These are phyloP conservation scores for Aspergillus alliaceus DNA, from an alignment of 2,329 filamentous ascomycete species.

Conservation along the genomic window DNA sequence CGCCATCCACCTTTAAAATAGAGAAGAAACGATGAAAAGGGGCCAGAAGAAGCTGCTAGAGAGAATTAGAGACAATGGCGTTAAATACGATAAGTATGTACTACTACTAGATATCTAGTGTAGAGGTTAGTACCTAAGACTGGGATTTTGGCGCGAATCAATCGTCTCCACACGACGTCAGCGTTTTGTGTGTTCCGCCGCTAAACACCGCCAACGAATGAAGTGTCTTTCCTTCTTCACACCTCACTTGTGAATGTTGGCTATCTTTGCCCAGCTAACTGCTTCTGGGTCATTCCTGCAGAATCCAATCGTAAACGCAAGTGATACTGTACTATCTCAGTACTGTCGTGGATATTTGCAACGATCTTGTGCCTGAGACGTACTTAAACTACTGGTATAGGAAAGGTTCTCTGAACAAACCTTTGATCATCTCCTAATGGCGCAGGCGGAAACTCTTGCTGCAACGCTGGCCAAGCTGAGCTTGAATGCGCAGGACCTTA, in stretches of 20 bases:
- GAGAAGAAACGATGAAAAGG: too few relatives aligned
- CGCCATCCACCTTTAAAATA: too few relatives aligned
- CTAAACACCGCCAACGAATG: conserved; percentile 19
- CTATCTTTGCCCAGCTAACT: background rate
- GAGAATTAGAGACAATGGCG: too few relatives aligned
- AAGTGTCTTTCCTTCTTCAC: conserved; percentile 1
- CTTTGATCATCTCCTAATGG: background rate
- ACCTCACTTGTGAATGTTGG: conserved; percentile 8
- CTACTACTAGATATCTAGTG: too few relatives aligned
- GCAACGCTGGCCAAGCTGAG: conserved; percentile 29
- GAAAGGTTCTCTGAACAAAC: background rate
- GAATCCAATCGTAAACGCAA: too few relatives aligned
- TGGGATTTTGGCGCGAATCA: conserved; percentile 5
- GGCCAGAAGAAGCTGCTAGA: too few relatives aligned
- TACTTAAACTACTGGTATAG: background rate
- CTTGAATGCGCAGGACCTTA: conserved; percentile 24
- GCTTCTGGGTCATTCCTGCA: background rate
- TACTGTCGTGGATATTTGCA: too few relatives aligned
- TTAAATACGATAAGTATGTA: too few relatives aligned
- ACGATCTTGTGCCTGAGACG: background rate
- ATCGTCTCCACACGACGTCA: conserved; percentile 30
- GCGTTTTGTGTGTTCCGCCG: conserved; percentile 23
- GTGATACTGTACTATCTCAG: too few relatives aligned
- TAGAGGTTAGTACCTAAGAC: too few relatives aligned
- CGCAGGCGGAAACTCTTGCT: conserved; percentile 25